Evolutionary conservation across 305 asterid species (phyloP).

Genomic region (Coffea humblotiana): DNA sequence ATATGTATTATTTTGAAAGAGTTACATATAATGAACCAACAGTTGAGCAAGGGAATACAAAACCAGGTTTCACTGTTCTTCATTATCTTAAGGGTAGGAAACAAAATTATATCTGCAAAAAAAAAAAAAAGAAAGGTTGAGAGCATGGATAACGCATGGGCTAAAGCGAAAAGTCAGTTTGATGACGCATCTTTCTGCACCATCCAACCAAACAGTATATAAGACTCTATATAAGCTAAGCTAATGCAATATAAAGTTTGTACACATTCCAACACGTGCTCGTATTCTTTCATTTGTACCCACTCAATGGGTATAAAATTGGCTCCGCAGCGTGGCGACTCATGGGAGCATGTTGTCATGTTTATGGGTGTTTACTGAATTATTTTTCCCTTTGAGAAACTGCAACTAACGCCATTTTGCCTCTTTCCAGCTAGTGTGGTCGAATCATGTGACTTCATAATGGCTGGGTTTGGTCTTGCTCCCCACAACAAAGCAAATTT

Average conservation of each 20-base stretch:
- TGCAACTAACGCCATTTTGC: neutral
- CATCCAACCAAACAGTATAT: neutral
- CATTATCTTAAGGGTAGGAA: neutral
- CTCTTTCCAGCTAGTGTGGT: neutral
- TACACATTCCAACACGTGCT: constrained; percentile 21
- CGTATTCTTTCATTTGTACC: neutral
- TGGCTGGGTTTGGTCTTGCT: neutral
- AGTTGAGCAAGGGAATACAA: neutral
- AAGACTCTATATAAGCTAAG: neutral
- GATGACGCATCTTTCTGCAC: constrained; percentile 21
- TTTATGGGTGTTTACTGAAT: neutral
- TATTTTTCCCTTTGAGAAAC: neutral
- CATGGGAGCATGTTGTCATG: neutral
- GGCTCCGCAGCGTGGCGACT: neutral
- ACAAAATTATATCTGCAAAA: neutral
- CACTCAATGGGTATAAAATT: constrained; percentile 3
- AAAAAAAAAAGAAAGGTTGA: neutral
- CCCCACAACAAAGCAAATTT: neutral
- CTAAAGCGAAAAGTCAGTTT: constrained; percentile 15
- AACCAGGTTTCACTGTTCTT: neutral
- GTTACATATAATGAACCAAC: constrained; percentile 4
- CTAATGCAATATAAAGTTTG: neutral
- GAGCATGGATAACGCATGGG: constrained; percentile 21
- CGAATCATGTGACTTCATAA: neutral
- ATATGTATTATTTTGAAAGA: neutral